Evolutionary conservation across 441 rosid genomes (phyloP), one percentile per base, ranked within the genome.

Genomic region (Gossypium laxum): DNA sequence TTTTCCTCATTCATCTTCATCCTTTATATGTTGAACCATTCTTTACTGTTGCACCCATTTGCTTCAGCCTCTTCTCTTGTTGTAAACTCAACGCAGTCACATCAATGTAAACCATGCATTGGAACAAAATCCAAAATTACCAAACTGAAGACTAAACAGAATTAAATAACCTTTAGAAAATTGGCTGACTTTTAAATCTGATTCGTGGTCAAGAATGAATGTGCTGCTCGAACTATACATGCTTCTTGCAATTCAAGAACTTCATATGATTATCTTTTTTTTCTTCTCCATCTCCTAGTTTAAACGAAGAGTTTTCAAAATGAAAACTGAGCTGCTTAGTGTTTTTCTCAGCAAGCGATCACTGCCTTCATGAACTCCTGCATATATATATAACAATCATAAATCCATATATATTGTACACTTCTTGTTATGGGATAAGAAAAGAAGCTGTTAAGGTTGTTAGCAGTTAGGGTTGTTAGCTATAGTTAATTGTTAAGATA

Each of bases 41-140:
- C 76, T 87, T 83, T 71, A 83, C 86, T 1, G 88, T 17, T 52
- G 88, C 92, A 1, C 88, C 88, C 84, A 88, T 82, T 69, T 88
- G 86, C 80, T 82, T 82, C 75, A 88, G 71, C 79, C 90, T 77
- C 0, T 75, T 88, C 83, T 88, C 90, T 74, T 88, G 84, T 54
- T 83, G 84, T 70, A 74, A 73, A 73, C 86, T 86, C 14, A 21
- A 56, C 5, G 32, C 81, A n/a, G 82, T 84, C n/a, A 43, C 18
- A 56, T 22, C 18, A 48, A n/a, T 48, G 52, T 12, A 48, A 47
- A n/a, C 52, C 52, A 48, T 48, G 52, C 15, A 48, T 48, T 48
- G 18, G 52, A 48, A 15, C 5, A 48, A 48, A 48, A 48, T 48
- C 52, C 52, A 15, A 52, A 52, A 52, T 52, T 17, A 52, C 58